Evolutionary conservation across 305 asterid genomes (phyloP), one percentile per base, ranked within the genome.

Genomic region (Fraxinus baroniana): DNA sequence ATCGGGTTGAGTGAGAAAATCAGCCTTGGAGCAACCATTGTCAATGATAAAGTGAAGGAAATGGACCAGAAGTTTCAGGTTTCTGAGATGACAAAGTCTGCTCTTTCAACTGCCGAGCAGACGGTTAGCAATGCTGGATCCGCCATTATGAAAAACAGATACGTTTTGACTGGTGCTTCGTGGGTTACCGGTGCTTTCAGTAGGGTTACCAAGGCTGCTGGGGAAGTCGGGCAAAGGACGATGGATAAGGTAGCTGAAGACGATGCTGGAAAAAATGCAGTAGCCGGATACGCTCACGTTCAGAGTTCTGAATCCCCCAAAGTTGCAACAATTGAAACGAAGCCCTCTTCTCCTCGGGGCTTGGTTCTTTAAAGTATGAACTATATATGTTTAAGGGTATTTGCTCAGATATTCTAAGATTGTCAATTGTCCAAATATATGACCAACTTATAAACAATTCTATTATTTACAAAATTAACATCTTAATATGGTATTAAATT

Each of bases 121-220:
- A 89, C 91, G 0, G 96, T 91, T 46, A 90, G 94, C 28, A 90
- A 46, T 74, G 97, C 97, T 6, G 94, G 97, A 33, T 86, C 94
- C 0, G 94, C 95, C 76, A 87, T 93, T 75, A 90, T 93, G 96
- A 93, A 86, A 82, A 93, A 93, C 89, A 85, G 95, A 20, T 93
- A 93, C 66, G 36, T 91, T 6, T 52, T 93, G 78, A 93, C 95
- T 4, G 95, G 95, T 20, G 85, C 95, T 3, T 52, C 97, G 13
- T 93, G 97, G 97, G 91, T 92, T 15, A 86, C 97, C 7, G 97
- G 95, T 7, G 97, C 95, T 84, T 90, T 90, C 81, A 89, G 83
- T 79, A 82, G 86, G 89, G 95, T 91, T 46, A 85, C 84, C 12
- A 90, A 91, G 85, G 92, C 93, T 41, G 97, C 93, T 5, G 97